Conservation (phyloP, 345 rosid species). For the Schrenkiella parvula region DNA sequence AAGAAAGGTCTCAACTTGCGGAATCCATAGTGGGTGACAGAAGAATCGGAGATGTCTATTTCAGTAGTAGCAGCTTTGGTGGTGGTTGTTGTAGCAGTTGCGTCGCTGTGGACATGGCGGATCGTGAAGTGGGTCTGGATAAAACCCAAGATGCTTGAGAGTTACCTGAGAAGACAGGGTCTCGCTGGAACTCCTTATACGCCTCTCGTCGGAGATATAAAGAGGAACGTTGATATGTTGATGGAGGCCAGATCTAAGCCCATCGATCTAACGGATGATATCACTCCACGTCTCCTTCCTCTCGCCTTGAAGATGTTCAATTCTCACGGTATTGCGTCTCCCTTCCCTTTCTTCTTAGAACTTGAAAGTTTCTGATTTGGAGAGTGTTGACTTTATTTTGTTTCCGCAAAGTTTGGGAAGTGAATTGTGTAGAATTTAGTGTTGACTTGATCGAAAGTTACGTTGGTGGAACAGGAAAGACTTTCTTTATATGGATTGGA, state of each 20-base stretch:
- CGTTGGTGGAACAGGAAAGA: constrained; percentile 36
- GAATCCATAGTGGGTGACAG: neutral
- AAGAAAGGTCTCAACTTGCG: neutral
- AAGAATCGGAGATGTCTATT: constrained; percentile 12
- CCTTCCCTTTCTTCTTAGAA: neutral
- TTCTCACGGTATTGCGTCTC: constrained; percentile 28
- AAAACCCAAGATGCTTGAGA: constrained; percentile 47
- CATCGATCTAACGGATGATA: constrained; percentile 31
- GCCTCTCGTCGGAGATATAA: constrained; percentile 40
- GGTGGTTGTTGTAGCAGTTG: neutral
- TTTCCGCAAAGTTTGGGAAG: neutral
- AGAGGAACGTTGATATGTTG: constrained; percentile 12
- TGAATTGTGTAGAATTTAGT: constrained; percentile 5
- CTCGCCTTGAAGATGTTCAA: constrained; percentile 28
- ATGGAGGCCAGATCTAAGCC: constrained; percentile 38
- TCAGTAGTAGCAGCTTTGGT: constrained; percentile 11
- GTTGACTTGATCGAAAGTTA: constrained; percentile 1
- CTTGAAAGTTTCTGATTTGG: neutral
- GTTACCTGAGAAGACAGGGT: constrained; percentile 41
- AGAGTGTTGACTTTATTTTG: neutral
- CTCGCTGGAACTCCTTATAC: constrained; percentile 41
- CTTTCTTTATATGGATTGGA: constrained; percentile 43
- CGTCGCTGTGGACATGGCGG: constrained; percentile 34
- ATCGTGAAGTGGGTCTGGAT: constrained; percentile 44
- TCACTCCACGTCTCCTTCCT: constrained; percentile 40